Conservation (phyloP, 768 basidiomycete genomes). For the Fomitopsis serialis region DNA sequence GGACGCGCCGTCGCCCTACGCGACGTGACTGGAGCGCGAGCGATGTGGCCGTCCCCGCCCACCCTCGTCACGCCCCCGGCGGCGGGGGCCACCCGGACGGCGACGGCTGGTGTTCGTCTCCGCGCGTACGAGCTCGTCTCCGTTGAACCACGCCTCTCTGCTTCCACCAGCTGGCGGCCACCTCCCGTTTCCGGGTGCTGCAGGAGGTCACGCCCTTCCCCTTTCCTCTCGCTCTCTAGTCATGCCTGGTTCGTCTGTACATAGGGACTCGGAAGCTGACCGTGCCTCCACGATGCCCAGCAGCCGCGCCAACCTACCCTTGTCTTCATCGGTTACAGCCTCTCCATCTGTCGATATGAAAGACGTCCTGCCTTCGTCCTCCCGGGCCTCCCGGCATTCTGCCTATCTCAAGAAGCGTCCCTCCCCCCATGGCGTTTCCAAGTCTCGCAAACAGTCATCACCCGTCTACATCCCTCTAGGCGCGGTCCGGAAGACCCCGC, state of each 20-base stretch:
- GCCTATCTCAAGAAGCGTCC: slow-evolving; percentile 85
- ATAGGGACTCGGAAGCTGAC: slow-evolving; percentile 13
- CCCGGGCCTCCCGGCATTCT: slow-evolving; percentile 54
- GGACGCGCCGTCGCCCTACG: slow-evolving; percentile 10
- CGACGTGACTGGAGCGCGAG: background rate
- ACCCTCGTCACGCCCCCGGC: slow-evolving; percentile 1
- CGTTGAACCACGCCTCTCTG: background rate
- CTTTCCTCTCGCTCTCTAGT: background rate
- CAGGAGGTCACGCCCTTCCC: background rate
- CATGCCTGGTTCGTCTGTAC: background rate
- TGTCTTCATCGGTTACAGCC: slow-evolving; percentile 32
- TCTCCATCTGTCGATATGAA: slow-evolving; percentile 57
- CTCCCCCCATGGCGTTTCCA: slow-evolving; percentile 73
- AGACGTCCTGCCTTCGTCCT: slow-evolving; percentile 55
- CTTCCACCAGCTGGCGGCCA: background rate
- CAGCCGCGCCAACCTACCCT: slow-evolving; percentile 38
- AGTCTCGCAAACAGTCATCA: slow-evolving; percentile 45
- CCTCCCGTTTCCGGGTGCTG: background rate
- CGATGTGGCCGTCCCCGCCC: background rate
- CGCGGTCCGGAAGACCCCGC: slow-evolving; percentile 59
- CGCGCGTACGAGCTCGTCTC: background rate
- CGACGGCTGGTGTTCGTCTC: background rate
- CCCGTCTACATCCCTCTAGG: slow-evolving; percentile 42
- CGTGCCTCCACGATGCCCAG: slow-evolving; percentile 25
- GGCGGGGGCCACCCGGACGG: background rate